Evolutionary conservation across 1,139 yeast species (phyloP), one percentile per base, ranked within the genome.

Genomic region (Debaryomycetaceae sp.): DNA sequence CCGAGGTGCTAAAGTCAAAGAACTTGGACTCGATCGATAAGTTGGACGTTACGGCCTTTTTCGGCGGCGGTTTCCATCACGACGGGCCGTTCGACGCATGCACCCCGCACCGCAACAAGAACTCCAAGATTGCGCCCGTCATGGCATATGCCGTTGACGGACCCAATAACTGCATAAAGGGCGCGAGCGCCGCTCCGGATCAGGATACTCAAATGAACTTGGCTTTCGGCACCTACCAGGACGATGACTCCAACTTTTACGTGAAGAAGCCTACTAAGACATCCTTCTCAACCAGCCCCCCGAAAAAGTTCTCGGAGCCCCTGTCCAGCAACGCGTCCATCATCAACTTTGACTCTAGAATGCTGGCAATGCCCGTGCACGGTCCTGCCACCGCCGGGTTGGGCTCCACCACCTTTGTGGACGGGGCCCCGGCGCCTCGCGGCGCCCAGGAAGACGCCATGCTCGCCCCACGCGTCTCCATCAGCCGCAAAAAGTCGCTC

Each of bases 71-170:
- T 1, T 90, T 90, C 67, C 98, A 90, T 54, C 98, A 90, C 53
- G 98, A 90, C 55, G 98, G 98, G 11, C 98, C 98, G 13, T 90
- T 90, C 53, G 98, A 90, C 53, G 98, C 98, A 2, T 87, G 97
- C 55, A 81, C 93, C 4, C 97, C 98, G 5, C 95, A 83, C 53
- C 77, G 97, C 52, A 90, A 90, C 58, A 82, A 81, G 56, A 72
- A 80, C 49, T 61, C 60, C 18, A 78, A 75, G 49, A 75, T 73
- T 25, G 95, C 96, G 0, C 98, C 98, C 3, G 95, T 90, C 16
- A 66, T 77, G 61, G 98, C 98, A 1, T 90, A 86, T 66, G 95
- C 96, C 3, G 80, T 70, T 4, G 94, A 87, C 56, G 96, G 97
- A 0, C 95, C 97, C 36, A 90, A 87, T 55, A 83, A 75, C 49